phyloP scores from a whole-genome alignment of 2,329 filamentous ascomycete species.

The Chaetomium olivaceum region DNA sequence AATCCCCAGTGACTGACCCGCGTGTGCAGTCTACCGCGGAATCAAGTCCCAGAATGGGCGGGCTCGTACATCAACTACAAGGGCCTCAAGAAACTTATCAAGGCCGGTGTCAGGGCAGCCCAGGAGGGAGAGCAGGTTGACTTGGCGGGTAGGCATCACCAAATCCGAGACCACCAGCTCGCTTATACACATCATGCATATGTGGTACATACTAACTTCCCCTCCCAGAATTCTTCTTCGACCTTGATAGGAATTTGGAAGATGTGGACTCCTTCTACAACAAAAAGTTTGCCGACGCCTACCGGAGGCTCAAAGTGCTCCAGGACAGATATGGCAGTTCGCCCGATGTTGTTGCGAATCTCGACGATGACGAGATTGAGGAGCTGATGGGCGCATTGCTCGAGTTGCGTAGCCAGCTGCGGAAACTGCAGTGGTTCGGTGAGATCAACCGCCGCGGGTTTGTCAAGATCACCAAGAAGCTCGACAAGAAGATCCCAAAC shows the following conservation, averaged over 20 bases:
- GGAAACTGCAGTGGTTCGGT: conserved; percentile 96
- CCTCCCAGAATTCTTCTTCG: conserved; percentile 86
- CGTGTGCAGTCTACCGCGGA: conserved; percentile 65
- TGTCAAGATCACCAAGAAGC: conserved; percentile 97
- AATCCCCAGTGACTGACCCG: conserved; percentile 23
- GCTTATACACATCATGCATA: not conserved
- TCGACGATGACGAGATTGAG: conserved; percentile 87
- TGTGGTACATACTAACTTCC: conserved; percentile 24
- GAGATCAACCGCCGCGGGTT: conserved; percentile 95
- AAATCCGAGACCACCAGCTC: not conserved
- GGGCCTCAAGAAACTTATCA: conserved; percentile 92
- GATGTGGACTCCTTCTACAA: conserved; percentile 97
- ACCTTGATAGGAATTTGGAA: conserved; percentile 94
- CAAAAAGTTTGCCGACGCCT: conserved; percentile 85
- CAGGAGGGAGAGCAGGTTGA: conserved; percentile 76
- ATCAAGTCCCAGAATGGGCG: conserved; percentile 86
- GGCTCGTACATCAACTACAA: conserved; percentile 87
- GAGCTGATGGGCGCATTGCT: conserved; percentile 88
- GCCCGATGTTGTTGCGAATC: conserved; percentile 65
- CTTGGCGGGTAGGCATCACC: conserved; percentile 70
- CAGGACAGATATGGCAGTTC: conserved; percentile 83
- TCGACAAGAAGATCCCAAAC: conserved; percentile 88
- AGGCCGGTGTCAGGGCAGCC: conserved; percentile 66
- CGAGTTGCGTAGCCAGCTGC: conserved; percentile 80
- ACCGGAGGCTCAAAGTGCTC: conserved; percentile 79